Base-by-base conservation (phyloP, 768 basidiomycete genomes). In the Lepiota venenata region DNA sequence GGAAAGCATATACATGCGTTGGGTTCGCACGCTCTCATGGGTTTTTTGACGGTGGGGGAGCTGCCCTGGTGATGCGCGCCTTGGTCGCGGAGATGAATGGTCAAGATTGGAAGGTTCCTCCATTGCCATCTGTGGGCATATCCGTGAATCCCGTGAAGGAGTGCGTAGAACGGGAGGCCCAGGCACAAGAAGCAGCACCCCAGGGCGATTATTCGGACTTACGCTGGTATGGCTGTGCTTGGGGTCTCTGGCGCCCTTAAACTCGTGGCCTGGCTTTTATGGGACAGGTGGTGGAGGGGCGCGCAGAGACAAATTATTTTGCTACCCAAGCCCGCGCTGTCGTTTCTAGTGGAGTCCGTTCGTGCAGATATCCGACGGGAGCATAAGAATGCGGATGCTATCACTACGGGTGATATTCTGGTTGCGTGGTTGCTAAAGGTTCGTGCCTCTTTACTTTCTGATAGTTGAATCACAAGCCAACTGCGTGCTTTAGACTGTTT, bases 371-470 rank as follows among this genome's bases (percentile, higher is more conserved):
- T 72, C 12, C 56, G 57, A 22, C 51, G 50, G 10, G 58, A 63
- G 20, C 54, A 51, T 12, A 55, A 60, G 16, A 37, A 57, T 35
- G 53, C 52, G 1, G 56, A 60, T 0, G 46, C 57, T 36, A 62
- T 69, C 32, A 66, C 69, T 14, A 73, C 73, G 1, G 73, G 74
- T 1, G 74, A 75, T 55, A 63, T 76, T 32, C 63, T 75, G 16
- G 67, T 68, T 4, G 73, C 74, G 3, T 77, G 76, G 74, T 41
- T 74, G 20, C 58, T 72, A 56, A 75, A 75, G 63, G 74, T 74
- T 46, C 6, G 55, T 41, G 18, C 22, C 8, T 25, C 7, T 44
- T 3, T 3, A 2, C 27, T 29, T 47, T 16, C 14, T 14, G 8
- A 50, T 45, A 41, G 18, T 43, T 18, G 44, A 9, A 8, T 47